Base-by-base conservation (phyloP, 495 filamentous ascomycete genomes). In the Hypoxylon subgilvum region DNA sequence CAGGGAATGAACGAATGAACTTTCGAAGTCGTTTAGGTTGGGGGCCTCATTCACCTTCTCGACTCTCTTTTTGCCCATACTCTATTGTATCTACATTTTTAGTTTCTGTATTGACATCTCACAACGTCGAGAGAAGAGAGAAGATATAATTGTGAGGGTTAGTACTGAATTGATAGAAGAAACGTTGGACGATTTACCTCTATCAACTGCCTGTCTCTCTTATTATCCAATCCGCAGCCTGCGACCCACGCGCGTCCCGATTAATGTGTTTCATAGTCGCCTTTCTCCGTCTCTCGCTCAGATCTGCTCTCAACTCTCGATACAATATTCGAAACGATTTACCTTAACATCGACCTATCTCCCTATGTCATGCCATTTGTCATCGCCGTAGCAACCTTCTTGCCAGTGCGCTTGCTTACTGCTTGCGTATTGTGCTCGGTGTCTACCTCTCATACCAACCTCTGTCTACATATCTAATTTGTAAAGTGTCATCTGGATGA, bases 231-330 rank as follows among this genome's bases (percentile, higher is more conserved):
- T 32, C 39, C 44, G 41, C 48, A 4, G 32, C 38, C 41, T 45
- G 43, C 44, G 54, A 64, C 61, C 54, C 61, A 59, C 61, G 61
- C 61, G 61, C 61, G 42, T 58, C 54, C 54, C 46, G 44, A 53
- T 59, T 64, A 59, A 64, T 58, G 61, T 64, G 61, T 63, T 63
- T 63, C 60, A 63, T 50, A 63, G 35, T 50, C 43, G 39, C 43
- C n/a, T 56, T 53, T 53, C 60, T 42, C 41, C 46, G 46, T 62
- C 59, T 53, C 61, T 59, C 49, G 23, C 48, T 59, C 50, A 21
- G 45, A 53, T 53, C 42, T 49, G 48, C 44, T 49, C 53, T 58
- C 54, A 47, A 54, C 36, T 39, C 51, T 46, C 54, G 43, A 59
- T 51, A 54, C 50, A 55, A 49, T 36, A 45, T 50, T 59, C 49